Base-by-base conservation (phyloP, 305 asterid species). In the Ilex paraguariensis region DNA sequence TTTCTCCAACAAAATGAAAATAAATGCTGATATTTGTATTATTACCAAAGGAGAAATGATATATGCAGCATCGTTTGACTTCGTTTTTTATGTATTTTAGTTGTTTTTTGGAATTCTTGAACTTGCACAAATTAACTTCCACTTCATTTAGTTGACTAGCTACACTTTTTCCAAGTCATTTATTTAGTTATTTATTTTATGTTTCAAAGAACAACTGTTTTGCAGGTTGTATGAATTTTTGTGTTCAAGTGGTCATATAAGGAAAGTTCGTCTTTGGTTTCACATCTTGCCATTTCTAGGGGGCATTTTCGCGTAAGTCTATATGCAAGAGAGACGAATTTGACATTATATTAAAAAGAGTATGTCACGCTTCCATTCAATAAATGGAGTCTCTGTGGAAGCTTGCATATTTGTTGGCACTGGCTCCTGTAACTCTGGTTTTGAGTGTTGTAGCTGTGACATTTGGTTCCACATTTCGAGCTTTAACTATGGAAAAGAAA, bases 401-500 rank as follows among this genome's bases (percentile, higher is more conserved):
- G 79, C 95, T 92, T 65, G 71, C 74, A 33, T 89, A 79, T 81
- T 76, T 92, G 77, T 81, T 92, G 54, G 98, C 89, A 72, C 98
- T 96, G 31, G 86, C 93, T 46, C 90, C 97, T 6, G 39, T 85
- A 33, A 69, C 93, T 56, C 96, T 92, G 32, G 75, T 87, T 57
- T 33, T 85, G 70, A 89, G 96, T 6, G 98, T 97, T 31, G 70
- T 87, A n/a, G 83, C 74, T 45, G 97, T 92, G 50, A 83, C 96
- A 8, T 92, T 77, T 69, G 91, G 81, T 44, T 84, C 98, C 5
- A 97, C 97, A 56, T 71, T 82, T 66, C 85, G 97, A 76, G 95
- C 96, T 64, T 76, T 92, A 85, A 70, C 61, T 82, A 87, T 56
- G 97, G 95, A 45, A 92, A 92, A 68, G 98, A 89, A 76, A 89